Evolutionary conservation across 2,329 filamentous ascomycete genomes (phyloP).

Genomic region (Aspergillus novofumigatus): DNA sequence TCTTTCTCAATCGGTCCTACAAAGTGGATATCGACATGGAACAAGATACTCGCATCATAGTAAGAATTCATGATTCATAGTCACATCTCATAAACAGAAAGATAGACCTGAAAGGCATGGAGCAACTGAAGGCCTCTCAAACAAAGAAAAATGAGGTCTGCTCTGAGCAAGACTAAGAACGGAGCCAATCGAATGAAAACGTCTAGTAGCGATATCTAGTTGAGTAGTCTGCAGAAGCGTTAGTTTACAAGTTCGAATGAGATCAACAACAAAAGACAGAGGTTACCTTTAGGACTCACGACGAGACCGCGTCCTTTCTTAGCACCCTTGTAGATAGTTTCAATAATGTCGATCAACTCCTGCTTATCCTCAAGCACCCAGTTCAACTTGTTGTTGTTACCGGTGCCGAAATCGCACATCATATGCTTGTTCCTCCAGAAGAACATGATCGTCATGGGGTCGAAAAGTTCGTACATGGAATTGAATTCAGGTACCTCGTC

Average conservation of each 20-base stretch:
- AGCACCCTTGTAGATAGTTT: constrained; percentile 96
- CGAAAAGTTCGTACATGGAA: constrained; percentile 86
- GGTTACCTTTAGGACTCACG: constrained; percentile 80
- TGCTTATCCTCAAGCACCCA: constrained; percentile 97
- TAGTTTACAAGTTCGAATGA: not conserved
- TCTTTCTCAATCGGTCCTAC: not conserved
- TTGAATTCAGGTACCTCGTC: constrained; percentile 91
- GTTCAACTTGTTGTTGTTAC: constrained; percentile 98
- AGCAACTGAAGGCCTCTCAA: not conserved
- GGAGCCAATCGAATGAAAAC: not conserved
- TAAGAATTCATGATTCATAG: not conserved
- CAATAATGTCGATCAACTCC: constrained; percentile 96
- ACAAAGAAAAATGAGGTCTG: not conserved
- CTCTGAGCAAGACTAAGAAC: not conserved
- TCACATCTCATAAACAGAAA: not conserved
- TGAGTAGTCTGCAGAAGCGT: constrained; percentile 49
- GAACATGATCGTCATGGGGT: constrained; percentile 82
- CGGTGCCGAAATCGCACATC: constrained; percentile 86
- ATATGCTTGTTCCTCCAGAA: constrained; percentile 85
- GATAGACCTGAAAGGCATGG: not conserved
- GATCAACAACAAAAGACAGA: not conserved
- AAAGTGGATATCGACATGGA: not conserved
- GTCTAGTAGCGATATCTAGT: constrained; percentile 64
- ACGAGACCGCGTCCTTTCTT: constrained; percentile 97
- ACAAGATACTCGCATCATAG: not conserved